These are phyloP conservation scores for Dioscorea cayenensis DNA, from an alignment of 116 monocot species.

Conservation along the genomic window DNA sequence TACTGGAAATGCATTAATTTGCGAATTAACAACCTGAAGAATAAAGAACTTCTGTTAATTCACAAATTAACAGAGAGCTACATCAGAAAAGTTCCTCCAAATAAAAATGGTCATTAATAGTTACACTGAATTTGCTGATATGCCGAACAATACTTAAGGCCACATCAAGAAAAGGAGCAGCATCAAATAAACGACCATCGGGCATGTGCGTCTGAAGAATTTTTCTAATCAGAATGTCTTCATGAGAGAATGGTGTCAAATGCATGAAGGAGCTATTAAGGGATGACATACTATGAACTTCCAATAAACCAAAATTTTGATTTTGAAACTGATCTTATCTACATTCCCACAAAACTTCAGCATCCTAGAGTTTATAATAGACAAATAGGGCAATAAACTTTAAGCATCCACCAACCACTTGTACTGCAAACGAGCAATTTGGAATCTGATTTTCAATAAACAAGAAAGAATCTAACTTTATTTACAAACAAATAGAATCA, in stretches of 20 bases:
- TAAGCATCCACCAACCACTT: too few species aligned
- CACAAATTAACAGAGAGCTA: neutral
- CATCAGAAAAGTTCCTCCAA: neutral
- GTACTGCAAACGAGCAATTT: too few species aligned
- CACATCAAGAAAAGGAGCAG: constrained; percentile 13
- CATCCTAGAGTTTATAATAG: neutral
- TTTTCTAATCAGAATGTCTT: constrained; percentile 23
- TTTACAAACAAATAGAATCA: too few species aligned
- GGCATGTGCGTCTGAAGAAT: constrained; percentile 23
- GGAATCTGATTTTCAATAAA: too few species aligned
- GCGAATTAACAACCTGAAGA: neutral
- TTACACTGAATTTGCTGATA: neutral
- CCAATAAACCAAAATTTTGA: too few species aligned
- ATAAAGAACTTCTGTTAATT: neutral
- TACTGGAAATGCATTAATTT: neutral
- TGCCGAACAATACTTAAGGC: neutral
- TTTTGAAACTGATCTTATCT: too few species aligned
- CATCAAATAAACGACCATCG: constrained; percentile 12
- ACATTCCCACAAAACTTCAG: neutral
- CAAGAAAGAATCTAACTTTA: too few species aligned
- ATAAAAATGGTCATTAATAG: neutral
- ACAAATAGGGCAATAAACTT: neutral
- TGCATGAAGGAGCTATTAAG: neutral
- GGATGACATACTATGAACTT: neutral
- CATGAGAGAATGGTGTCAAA: constrained; percentile 2